Evolutionary conservation across 106 monocot species (phyloP).

Genomic region (Platanthera guangdongensis): DNA sequence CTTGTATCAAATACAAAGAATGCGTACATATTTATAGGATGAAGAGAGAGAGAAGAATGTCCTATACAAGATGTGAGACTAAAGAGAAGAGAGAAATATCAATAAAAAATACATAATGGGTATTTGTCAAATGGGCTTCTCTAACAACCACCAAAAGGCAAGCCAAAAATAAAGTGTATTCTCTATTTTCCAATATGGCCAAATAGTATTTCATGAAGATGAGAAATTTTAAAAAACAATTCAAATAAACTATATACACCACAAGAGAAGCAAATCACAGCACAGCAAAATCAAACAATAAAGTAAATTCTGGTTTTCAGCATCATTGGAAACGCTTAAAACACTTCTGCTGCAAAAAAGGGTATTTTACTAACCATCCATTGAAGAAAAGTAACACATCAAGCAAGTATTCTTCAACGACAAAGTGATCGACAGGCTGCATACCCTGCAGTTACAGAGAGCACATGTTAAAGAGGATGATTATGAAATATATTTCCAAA

Average conservation of each 20-base stretch:
- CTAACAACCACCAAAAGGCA: background rate
- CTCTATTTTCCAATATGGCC: background rate
- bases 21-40: no score
- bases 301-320: background rate
- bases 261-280: background rate
- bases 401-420: conserved; percentile 89
- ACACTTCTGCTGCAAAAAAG: background rate
- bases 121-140: no score
- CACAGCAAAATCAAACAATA: background rate
- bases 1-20: no score
- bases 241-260: background rate
- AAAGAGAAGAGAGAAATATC: no score
- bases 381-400: conserved; percentile 97
- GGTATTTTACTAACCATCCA: conserved; percentile 66
- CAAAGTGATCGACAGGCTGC: conserved; percentile 87
- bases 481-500: background rate
- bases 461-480: background rate
- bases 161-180: background rate
- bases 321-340: background rate
- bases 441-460: conserved; percentile 47
- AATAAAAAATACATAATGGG: no score
- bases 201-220: background rate
- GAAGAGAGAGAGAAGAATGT: no score
- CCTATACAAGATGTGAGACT: no score
- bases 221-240: background rate